A percentile compares a stretch with the other conserved stretches of the same genome.
phyloP scores from a whole-genome alignment of 2,329 filamentous ascomycete genomes.

The Colletotrichum sp. region DNA sequence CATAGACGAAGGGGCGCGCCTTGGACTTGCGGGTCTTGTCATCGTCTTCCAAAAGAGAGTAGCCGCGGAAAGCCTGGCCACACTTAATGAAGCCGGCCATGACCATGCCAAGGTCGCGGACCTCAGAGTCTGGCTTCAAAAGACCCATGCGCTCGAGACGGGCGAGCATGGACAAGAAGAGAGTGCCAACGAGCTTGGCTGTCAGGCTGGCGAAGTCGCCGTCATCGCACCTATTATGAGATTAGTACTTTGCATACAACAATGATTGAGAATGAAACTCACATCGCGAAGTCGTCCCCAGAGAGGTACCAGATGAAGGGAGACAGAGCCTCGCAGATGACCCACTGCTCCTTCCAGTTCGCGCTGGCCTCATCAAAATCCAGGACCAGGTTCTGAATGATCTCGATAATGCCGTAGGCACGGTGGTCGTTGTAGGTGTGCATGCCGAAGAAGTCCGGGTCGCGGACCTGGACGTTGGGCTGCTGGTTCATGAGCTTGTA shows the following conservation, averaged over 20 bases:
- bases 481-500: slow-evolving; percentile 9
- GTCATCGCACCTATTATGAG: slow-evolving; percentile 2
- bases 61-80: slow-evolving; percentile 9
- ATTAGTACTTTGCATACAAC: not conserved
- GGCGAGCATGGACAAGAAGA: slow-evolving; percentile 45
- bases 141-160: slow-evolving; percentile 35
- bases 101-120: slow-evolving; percentile 39
- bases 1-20: slow-evolving; percentile 24
- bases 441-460: slow-evolving; percentile 45
- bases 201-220: slow-evolving; percentile 28
- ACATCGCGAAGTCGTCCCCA: not conserved
- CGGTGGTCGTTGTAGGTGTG: slow-evolving; percentile 47
- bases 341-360: slow-evolving; percentile 43
- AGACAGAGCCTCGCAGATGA: slow-evolving; percentile 40
- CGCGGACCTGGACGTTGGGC: not conserved
- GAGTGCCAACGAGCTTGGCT: slow-evolving; percentile 27
- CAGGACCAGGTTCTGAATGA: slow-evolving; percentile 45
- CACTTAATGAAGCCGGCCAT: slow-evolving; percentile 40
- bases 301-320: slow-evolving; percentile 30
- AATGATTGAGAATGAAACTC: not conserved
- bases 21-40: slow-evolving; percentile 13
- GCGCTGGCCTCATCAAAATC: slow-evolving; percentile 39
- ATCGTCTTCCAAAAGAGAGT: slow-evolving; percentile 22
- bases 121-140: slow-evolving; percentile 36
- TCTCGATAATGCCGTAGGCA: slow-evolving; percentile 44